Conservation (phyloP, 352 stramenopile genomes). For the Globisporangium apiculatum region DNA sequence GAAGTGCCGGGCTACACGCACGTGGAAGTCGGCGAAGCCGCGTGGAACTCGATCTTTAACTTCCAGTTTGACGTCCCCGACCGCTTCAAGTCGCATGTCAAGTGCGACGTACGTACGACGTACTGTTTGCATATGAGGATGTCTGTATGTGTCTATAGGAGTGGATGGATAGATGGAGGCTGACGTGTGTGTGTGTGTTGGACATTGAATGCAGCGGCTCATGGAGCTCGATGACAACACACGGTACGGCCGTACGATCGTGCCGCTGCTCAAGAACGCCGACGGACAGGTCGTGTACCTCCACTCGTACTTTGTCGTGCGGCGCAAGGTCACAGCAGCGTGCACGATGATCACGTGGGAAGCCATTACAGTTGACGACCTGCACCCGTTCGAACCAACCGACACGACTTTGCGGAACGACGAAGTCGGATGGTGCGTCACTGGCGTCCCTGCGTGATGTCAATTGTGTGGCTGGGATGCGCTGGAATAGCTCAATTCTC, state of each 20-base stretch:
- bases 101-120: constrained; percentile 31
- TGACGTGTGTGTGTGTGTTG: neutral
- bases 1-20: constrained; percentile 48
- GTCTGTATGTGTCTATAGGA: neutral
- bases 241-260: constrained; percentile 69
- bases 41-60: constrained; percentile 75
- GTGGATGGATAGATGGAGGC: neutral
- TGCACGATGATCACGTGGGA: constrained; percentile 68
- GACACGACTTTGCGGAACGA: constrained; percentile 65
- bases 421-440: constrained; percentile 66
- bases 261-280: constrained; percentile 55
- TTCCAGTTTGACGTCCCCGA: constrained; percentile 66
- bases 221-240: constrained; percentile 78
- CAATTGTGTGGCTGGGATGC: neutral
- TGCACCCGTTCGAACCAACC: constrained; percentile 54
- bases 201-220: constrained; percentile 22
- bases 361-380: constrained; percentile 51
- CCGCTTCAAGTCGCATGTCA: constrained; percentile 58
- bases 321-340: constrained; percentile 44
- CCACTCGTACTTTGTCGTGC: constrained; percentile 74
- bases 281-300: constrained; percentile 62
- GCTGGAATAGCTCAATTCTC: too few species aligned
- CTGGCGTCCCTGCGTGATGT: constrained; percentile 6
- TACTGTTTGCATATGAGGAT: neutral
- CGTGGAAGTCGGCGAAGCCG: constrained; percentile 50